phyloP scores from a whole-genome alignment of 2,329 filamentous ascomycete genomes.

The Arthrocladium fulminans region DNA sequence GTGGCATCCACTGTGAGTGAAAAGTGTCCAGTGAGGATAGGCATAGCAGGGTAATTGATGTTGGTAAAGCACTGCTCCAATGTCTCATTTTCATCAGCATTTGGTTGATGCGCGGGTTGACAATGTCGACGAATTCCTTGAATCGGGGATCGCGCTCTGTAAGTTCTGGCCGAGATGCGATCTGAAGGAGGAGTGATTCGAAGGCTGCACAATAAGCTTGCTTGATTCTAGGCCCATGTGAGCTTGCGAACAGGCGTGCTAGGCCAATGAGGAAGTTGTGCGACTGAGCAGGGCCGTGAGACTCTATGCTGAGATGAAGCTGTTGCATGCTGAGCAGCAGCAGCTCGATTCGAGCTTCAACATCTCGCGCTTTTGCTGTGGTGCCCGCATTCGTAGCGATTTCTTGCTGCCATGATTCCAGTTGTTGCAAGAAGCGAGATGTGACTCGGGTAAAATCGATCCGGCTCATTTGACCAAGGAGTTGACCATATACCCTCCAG shows the following conservation, averaged over 20 bases:
- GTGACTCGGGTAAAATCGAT: constrained; percentile 82
- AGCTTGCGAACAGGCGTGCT: constrained; percentile 71
- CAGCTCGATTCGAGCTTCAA: constrained; percentile 75
- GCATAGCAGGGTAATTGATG: constrained; percentile 80
- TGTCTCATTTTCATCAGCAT: constrained; percentile 88
- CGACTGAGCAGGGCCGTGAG: constrained; percentile 43
- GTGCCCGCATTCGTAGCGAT: constrained; percentile 55
- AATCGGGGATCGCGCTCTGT: constrained; percentile 76
- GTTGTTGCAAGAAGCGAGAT: constrained; percentile 68
- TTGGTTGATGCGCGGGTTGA: constrained; percentile 69
- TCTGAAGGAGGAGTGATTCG: constrained; percentile 73
- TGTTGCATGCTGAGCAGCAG: constrained; percentile 88
- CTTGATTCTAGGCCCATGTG: constrained; percentile 83
- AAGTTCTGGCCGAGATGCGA: constrained; percentile 69
- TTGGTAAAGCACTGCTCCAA: constrained; percentile 79
- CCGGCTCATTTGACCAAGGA: constrained; percentile 93
- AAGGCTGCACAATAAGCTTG: constrained; percentile 90
- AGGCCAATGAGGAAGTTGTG: constrained; percentile 81
- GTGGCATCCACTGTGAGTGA: constrained; percentile 72
- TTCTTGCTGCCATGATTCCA: constrained; percentile 70
- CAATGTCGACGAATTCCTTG: constrained; percentile 71
- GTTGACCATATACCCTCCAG: constrained; percentile 86
- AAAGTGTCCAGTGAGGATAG: constrained; percentile 80
- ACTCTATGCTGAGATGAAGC: constrained; percentile 64
- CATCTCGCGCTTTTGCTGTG: constrained; percentile 54